Evolutionary conservation across 2,329 filamentous ascomycete species (phyloP).

Genomic region (Tolypocladium inflatum): DNA sequence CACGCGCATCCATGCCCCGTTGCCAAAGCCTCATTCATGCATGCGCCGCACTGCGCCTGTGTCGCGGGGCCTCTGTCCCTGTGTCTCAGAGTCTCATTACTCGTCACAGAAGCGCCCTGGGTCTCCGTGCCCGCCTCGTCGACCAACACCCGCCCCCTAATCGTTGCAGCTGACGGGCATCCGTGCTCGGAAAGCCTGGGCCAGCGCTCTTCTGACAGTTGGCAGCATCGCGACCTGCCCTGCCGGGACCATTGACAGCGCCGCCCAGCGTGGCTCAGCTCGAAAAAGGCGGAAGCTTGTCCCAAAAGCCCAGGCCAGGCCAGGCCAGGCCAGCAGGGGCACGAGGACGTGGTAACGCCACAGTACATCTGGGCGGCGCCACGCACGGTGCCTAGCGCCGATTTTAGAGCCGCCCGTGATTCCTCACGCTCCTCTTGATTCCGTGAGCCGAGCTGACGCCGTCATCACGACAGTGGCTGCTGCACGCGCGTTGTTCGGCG

Average conservation of each 20-base stretch:
- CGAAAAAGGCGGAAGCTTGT: neutral
- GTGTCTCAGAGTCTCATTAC: neutral
- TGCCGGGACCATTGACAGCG: neutral
- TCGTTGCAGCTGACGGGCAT: neutral
- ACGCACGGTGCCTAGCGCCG: neutral
- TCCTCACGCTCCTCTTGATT: neutral
- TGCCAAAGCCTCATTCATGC: neutral
- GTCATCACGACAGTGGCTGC: neutral
- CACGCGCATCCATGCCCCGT: neutral
- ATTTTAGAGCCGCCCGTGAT: neutral
- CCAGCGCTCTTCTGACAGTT: neutral
- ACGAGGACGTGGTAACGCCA: neutral
- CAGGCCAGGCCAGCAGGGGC: neutral
- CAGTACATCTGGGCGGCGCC: neutral
- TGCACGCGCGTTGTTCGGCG: neutral
- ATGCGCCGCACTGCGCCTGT: neutral
- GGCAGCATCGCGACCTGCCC: neutral
- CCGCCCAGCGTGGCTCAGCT: neutral
- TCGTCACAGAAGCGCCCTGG: neutral
- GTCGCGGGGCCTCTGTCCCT: neutral
- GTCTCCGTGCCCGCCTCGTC: neutral
- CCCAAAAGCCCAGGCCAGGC: neutral
- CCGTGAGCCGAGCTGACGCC: neutral
- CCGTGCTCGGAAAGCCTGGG: neutral
- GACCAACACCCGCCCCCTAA: neutral